phyloP scores from a whole-genome alignment of 345 rosid species.

The Eucalyptus regnans region DNA sequence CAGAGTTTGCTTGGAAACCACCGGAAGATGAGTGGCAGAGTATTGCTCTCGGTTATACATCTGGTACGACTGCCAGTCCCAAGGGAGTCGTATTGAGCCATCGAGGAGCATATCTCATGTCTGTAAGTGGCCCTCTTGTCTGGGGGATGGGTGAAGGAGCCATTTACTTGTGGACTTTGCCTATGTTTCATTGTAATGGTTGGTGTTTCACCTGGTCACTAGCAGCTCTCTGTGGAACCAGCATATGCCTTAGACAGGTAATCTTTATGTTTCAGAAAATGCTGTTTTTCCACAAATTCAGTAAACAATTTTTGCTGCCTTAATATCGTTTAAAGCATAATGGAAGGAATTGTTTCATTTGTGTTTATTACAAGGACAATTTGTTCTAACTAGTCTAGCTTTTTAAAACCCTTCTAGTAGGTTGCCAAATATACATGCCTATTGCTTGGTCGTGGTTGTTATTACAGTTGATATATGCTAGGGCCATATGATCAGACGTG shows the following conservation, averaged over 20 bases:
- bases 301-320: not conserved
- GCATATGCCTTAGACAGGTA: slow-evolving; percentile 94
- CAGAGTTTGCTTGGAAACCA: slow-evolving; percentile 67
- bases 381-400: not conserved
- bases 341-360: not conserved
- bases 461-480: not conserved
- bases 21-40: slow-evolving; percentile 97
- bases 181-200: slow-evolving; percentile 91
- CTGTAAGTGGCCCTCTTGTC: slow-evolving; percentile 41
- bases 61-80: slow-evolving; percentile 94
- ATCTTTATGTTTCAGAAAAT: not conserved
- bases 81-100: slow-evolving; percentile 85
- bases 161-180: slow-evolving; percentile 89
- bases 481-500: not conserved
- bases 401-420: not conserved
- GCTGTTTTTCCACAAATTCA: not conserved
- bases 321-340: not conserved
- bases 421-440: not conserved
- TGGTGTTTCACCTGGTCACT: slow-evolving; percentile 91
- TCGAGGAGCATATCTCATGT: slow-evolving; percentile 84
- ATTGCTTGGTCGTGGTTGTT: not conserved
- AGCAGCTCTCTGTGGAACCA: slow-evolving; percentile 73
- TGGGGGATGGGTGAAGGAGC: slow-evolving; percentile 95
- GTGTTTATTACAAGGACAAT: not conserved
- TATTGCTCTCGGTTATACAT: slow-evolving; percentile 83